Evolutionary conservation across 306 rosid genomes (phyloP).

Genomic region (Alnus rubra): DNA sequence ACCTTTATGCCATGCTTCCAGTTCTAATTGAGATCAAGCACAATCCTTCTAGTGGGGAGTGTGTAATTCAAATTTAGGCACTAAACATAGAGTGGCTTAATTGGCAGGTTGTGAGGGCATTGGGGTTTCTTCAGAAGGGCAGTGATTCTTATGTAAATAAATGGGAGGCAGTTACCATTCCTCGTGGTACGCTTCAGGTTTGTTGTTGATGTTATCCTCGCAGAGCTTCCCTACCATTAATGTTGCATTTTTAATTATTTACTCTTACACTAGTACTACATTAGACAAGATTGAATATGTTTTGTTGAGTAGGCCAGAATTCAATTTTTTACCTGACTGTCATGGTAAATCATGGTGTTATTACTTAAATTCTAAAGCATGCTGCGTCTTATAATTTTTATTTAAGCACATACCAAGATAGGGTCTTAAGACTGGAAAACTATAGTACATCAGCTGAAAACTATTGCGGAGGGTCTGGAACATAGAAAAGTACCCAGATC

Average conservation of each 20-base stretch:
- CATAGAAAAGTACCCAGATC: not conserved
- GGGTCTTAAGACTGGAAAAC: not conserved
- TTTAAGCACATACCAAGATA: not conserved
- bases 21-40: conserved; percentile 31
- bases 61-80: conserved; percentile 24
- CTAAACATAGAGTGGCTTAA: conserved; percentile 22
- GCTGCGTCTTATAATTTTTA: not conserved
- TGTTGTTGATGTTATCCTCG: conserved; percentile 43
- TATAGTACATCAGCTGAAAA: not conserved
- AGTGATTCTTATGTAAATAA: conserved; percentile 58
- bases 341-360: conserved; percentile 2
- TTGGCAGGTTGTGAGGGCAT: conserved; percentile 91
- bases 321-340: not conserved
- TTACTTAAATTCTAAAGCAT: not conserved
- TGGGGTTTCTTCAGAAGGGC: conserved; percentile 69
- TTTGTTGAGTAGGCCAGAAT: conserved; percentile 5
- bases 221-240: conserved; percentile 10
- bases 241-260: conserved; percentile 11
- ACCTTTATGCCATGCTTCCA: conserved; percentile 24
- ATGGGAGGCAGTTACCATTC: conserved; percentile 83
- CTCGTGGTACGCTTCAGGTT: conserved; percentile 99
- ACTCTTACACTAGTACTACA: not conserved
- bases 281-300: conserved; percentile 3
- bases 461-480: not conserved
- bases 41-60: conserved; percentile 22